phyloP scores from a whole-genome alignment of 148 eudicot genomes.

The Arctostaphylos glauca region DNA sequence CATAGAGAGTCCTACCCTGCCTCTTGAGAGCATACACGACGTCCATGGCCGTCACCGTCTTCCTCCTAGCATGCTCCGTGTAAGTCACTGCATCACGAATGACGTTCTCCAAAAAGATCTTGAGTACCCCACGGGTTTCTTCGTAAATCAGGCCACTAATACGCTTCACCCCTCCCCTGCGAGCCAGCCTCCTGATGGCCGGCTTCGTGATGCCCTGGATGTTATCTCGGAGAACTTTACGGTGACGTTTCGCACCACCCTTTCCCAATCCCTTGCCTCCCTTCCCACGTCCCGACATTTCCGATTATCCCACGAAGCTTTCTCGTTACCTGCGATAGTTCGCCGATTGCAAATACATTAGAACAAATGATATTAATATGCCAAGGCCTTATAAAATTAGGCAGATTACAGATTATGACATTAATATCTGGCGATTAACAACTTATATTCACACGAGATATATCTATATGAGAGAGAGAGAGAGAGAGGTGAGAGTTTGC shows the following conservation, averaged over 20 bases:
- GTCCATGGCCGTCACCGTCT: slow-evolving; percentile 1
- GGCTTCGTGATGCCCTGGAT: slow-evolving; percentile 4
- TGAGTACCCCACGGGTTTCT: not conserved
- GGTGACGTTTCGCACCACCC: not conserved
- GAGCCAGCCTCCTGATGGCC: slow-evolving; percentile 2
- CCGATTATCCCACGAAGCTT: not conserved
- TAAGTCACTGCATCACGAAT: not conserved
- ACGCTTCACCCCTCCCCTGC: slow-evolving; percentile 3
- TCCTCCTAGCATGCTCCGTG: not conserved
- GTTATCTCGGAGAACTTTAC: not conserved
- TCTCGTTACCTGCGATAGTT: not conserved
- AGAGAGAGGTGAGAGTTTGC: no score
- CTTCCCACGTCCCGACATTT: not conserved
- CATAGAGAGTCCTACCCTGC: not conserved
- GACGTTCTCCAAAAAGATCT: slow-evolving; percentile 5
- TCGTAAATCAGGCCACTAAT: not conserved
- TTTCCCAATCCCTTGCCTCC: slow-evolving; percentile 1
- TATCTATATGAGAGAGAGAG: not conserved
- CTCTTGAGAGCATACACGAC: not conserved
- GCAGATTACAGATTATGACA: no score
- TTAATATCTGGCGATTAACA: no score
- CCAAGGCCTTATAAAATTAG: not conserved
- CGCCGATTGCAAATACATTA: not conserved
- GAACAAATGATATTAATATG: not conserved
- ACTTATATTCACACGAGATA: no score